phyloP scores from a whole-genome alignment of 1,139 yeast genomes.

The Candida neerlandica region DNA sequence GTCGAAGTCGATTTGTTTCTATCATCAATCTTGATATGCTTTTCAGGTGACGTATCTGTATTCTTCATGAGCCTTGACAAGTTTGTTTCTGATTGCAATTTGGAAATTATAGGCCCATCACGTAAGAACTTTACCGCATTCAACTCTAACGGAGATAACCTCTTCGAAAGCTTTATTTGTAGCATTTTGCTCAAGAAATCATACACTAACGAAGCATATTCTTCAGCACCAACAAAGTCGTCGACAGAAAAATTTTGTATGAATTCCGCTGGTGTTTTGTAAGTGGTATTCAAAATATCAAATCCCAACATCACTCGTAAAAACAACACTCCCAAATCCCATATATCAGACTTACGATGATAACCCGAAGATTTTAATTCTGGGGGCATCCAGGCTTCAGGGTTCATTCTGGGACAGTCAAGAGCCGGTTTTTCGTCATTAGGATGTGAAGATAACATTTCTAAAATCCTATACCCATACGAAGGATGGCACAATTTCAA shows the following conservation, averaged over 20 bases:
- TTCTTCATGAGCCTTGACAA: slow-evolving; percentile 5
- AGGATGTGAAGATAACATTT: slow-evolving; percentile 58
- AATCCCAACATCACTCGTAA: slow-evolving; percentile 70
- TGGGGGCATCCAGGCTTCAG: slow-evolving; percentile 72
- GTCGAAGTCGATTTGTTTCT: not conserved
- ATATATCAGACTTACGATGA: slow-evolving; percentile 84
- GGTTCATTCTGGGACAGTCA: slow-evolving; percentile 21
- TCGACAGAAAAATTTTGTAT: slow-evolving; percentile 43
- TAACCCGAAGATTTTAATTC: slow-evolving; percentile 51
- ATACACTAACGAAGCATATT: slow-evolving; percentile 45
- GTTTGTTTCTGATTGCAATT: slow-evolving; percentile 8
- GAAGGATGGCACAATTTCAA: slow-evolving; percentile 71
- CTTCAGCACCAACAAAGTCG: slow-evolving; percentile 32
- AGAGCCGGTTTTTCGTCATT: slow-evolving; percentile 23
- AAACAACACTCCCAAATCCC: slow-evolving; percentile 87
- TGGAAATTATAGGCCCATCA: slow-evolving; percentile 51
- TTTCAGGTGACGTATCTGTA: not conserved
- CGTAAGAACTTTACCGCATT: slow-evolving; percentile 81
- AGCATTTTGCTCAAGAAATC: slow-evolving; percentile 72
- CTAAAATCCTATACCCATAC: slow-evolving; percentile 67
- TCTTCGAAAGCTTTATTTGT: slow-evolving; percentile 63
- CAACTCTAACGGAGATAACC: slow-evolving; percentile 83
- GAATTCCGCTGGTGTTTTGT: slow-evolving; percentile 63
- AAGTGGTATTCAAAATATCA: slow-evolving; percentile 46
- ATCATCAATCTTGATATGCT: not conserved